Evolutionary conservation across 345 rosid genomes (phyloP).

Genomic region (Eucalyptus cloeziana): DNA sequence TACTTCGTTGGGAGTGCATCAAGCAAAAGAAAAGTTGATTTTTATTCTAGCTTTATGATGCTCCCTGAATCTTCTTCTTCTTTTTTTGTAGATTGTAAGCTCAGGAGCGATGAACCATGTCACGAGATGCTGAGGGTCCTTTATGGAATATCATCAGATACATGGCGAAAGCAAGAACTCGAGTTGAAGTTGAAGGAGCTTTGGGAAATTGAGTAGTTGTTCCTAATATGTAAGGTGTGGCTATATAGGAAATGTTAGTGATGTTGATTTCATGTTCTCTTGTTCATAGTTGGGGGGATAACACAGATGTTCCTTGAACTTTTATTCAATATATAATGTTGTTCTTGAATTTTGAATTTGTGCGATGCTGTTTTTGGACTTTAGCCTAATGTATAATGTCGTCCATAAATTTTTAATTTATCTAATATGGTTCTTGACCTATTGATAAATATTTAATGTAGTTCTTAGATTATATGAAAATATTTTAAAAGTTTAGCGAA

Average conservation of each 20-base stretch:
- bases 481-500: too few species aligned
- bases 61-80: background rate
- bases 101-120: background rate
- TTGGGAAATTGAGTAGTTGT: background rate
- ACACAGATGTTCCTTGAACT: too few species aligned
- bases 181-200: background rate
- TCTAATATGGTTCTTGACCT: background rate
- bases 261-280: background rate
- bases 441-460: too few species aligned
- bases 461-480: too few species aligned
- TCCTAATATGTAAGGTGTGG: background rate
- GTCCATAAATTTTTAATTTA: too few species aligned
- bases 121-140: background rate
- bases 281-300: background rate
- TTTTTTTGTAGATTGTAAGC: background rate
- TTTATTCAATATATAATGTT: too few species aligned
- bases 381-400: rapidly evolving
- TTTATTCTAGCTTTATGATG: background rate
- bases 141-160: background rate
- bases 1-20: background rate
- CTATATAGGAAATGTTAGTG: background rate
- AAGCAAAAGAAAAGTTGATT: background rate
- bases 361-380: background rate
- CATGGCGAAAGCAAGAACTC: background rate
- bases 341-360: too few species aligned